These are phyloP conservation scores for Cladophialophora immunda DNA, from an alignment of 2,329 filamentous ascomycete genomes.

Conservation along the genomic window DNA sequence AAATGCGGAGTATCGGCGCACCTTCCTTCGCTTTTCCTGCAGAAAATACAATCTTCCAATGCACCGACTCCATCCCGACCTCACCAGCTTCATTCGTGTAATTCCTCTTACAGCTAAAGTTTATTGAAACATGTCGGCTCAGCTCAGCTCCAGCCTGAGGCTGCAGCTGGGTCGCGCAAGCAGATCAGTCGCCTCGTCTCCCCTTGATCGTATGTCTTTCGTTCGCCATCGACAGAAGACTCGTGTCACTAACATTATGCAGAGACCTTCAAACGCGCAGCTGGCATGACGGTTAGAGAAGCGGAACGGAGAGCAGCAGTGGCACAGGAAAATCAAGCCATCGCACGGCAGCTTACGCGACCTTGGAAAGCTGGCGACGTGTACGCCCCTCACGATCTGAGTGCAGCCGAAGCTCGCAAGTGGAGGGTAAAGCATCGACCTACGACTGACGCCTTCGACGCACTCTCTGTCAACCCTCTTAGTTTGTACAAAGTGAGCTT, in stretches of 20 bases:
- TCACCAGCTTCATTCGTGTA: neutral
- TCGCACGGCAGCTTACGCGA: slow-evolving; percentile 62
- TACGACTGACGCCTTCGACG: slow-evolving; percentile 77
- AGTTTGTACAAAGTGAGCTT: slow-evolving; percentile 82
- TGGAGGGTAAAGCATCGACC: slow-evolving; percentile 70
- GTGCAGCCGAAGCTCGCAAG: slow-evolving; percentile 78
- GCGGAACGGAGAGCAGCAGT: slow-evolving; percentile 44
- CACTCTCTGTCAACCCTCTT: slow-evolving; percentile 79
- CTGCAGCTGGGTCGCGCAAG: slow-evolving; percentile 13
- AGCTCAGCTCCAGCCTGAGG: slow-evolving; percentile 6
- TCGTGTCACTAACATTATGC: slow-evolving; percentile 1
- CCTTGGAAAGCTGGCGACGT: slow-evolving; percentile 81
- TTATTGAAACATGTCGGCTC: slow-evolving; percentile 11
- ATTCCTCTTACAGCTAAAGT: neutral
- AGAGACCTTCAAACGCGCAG: slow-evolving; percentile 27
- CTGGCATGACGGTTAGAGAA: slow-evolving; percentile 12
- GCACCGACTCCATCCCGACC: neutral
- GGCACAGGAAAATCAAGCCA: slow-evolving; percentile 48
- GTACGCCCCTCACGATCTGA: slow-evolving; percentile 89
- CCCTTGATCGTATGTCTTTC: slow-evolving; percentile 18
- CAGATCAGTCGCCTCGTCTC: slow-evolving; percentile 5
- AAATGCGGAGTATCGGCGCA: slow-evolving; percentile 6
- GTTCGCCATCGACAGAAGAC: neutral
- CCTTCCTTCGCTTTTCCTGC: neutral
- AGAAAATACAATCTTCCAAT: neutral